Evolutionary conservation across 75 land plant genomes (phyloP).

Genomic region (Cunninghamia lanceolata): DNA sequence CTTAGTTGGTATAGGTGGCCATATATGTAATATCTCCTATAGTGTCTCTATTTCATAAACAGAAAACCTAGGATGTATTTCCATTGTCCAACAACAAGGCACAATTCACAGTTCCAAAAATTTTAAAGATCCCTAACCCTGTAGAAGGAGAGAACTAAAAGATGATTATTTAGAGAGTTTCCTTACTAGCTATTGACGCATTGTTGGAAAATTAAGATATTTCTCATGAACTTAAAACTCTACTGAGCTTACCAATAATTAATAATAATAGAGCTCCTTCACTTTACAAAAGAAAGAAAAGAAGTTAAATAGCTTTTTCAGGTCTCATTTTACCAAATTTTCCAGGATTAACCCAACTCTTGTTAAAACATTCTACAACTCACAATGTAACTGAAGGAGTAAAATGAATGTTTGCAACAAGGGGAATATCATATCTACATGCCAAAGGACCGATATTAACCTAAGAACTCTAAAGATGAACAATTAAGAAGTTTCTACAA

Average conservation of each 20-base stretch:
- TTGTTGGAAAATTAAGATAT: background rate
- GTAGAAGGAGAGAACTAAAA: background rate
- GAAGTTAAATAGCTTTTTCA: background rate
- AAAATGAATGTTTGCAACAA: constrained; percentile 98
- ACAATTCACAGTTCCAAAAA: background rate
- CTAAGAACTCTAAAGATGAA: background rate
- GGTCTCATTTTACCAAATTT: constrained; percentile 74
- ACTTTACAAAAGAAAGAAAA: background rate
- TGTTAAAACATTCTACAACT: constrained; percentile 98
- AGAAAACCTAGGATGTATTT: background rate
- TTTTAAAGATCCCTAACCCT: background rate
- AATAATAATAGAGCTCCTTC: background rate
- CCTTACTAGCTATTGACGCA: background rate
- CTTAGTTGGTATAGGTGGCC: background rate
- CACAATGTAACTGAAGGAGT: constrained; percentile 89
- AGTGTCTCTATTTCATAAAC: background rate
- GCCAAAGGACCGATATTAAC: background rate
- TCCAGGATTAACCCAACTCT: constrained; percentile 98
- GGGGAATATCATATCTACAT: constrained; percentile 88
- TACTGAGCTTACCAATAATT: background rate
- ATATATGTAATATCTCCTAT: background rate
- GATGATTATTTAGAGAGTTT: background rate
- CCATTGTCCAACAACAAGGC: background rate
- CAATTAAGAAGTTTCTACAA: too few species aligned
- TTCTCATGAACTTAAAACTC: background rate